phyloP scores from a whole-genome alignment of 139 green algal species.

The Chlamydomonas applanata region DNA sequence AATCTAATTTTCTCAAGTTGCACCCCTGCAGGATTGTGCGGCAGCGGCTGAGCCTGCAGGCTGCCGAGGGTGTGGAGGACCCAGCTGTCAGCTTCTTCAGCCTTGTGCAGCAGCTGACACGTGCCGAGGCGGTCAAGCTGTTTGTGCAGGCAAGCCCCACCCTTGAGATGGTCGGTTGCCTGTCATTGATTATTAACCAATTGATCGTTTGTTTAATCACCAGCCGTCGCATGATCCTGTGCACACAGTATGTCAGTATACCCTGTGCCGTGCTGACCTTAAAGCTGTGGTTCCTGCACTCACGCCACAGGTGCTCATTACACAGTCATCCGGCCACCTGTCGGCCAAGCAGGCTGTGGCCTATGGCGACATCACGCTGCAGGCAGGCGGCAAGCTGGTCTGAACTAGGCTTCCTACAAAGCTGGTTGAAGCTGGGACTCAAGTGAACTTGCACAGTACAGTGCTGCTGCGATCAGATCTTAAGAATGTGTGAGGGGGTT shows the following conservation, averaged over 20 bases:
- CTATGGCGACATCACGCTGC: constrained; percentile 8
- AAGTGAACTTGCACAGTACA: too few species aligned
- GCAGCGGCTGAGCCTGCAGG: not conserved
- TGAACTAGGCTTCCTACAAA: too few species aligned
- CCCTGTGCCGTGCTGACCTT: not conserved
- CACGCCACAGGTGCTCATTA: constrained; percentile 4
- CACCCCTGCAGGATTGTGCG: not conserved
- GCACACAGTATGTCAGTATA: not conserved
- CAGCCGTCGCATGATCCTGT: not conserved
- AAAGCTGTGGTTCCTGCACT: not conserved
- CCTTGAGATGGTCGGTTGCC: not conserved
- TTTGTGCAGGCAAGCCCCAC: constrained; percentile 12
- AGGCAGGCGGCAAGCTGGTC: too few species aligned
- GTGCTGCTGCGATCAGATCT: too few species aligned
- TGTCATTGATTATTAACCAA: not conserved
- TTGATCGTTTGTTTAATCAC: not conserved
- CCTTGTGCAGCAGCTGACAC: constrained; percentile 9
- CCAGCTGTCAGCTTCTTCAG: constrained; percentile 9
- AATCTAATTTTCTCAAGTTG: not conserved
- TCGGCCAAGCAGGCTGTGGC: not conserved
- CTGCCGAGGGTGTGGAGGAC: not conserved
- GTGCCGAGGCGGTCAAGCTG: constrained; percentile 14
- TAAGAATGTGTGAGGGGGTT: too few species aligned
- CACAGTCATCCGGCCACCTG: not conserved
- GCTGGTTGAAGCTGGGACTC: too few species aligned